These are phyloP conservation scores for Coccomyxa subellipsoidea DNA, from an alignment of 163 green algal species.

Conservation along the genomic window DNA sequence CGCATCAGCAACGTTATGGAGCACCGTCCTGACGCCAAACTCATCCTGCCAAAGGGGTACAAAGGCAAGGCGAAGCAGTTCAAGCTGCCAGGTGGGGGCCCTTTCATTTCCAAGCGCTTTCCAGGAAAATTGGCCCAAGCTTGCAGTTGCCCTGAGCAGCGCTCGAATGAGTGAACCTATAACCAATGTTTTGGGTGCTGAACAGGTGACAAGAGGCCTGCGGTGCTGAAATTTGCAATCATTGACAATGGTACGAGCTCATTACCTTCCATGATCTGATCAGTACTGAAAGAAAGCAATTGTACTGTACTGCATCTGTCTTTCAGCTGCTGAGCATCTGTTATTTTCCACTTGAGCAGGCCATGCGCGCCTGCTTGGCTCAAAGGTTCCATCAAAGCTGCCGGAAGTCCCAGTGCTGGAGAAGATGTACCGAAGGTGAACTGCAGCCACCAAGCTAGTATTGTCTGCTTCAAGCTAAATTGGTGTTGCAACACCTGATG, in stretches of 20 bases:
- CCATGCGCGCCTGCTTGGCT: background rate
- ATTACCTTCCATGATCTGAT: background rate
- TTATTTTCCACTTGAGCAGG: background rate
- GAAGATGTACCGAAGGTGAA: slow-evolving; percentile 9
- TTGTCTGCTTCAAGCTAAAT: background rate
- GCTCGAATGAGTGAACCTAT: too few relatives aligned
- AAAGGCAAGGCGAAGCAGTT: slow-evolving; percentile 6
- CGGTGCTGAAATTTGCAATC: background rate
- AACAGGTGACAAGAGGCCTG: background rate
- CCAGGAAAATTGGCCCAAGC: too few relatives aligned
- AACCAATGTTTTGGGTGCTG: too few relatives aligned
- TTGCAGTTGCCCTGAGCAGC: too few relatives aligned
- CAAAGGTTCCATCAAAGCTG: slow-evolving; percentile 5
- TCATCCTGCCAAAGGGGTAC: slow-evolving; percentile 21
- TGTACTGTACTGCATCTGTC: too few relatives aligned
- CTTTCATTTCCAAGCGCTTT: too few relatives aligned
- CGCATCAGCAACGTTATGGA: slow-evolving; percentile 26
- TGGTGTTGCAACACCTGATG: background rate
- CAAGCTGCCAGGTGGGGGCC: slow-evolving; percentile 18
- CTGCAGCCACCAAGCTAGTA: too few relatives aligned
- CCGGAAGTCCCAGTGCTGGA: background rate
- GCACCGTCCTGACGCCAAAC: slow-evolving; percentile 15
- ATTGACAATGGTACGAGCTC: slow-evolving; percentile 1
- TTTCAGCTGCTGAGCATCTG: too few relatives aligned
- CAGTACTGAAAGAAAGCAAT: background rate